Conservation (phyloP, 495 filamentous ascomycete genomes). For the Hapsidospora chrysogenum region DNA sequence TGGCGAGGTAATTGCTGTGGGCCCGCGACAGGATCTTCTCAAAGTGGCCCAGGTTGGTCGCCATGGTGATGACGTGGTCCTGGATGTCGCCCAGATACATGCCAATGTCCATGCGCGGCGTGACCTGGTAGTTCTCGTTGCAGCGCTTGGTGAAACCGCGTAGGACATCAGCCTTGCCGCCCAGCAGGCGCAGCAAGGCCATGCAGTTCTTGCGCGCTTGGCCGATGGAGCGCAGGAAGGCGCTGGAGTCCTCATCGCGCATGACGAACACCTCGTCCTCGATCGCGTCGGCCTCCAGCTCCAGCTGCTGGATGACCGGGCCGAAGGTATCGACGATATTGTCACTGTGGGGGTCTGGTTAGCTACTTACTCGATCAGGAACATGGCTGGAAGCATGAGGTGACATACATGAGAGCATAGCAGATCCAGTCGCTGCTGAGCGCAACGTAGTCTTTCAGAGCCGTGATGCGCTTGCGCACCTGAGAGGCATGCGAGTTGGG, state of each 20-base stretch:
- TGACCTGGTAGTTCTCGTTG: slow-evolving; percentile 90
- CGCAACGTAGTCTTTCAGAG: slow-evolving; percentile 82
- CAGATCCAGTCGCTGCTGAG: slow-evolving; percentile 96
- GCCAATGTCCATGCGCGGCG: slow-evolving; percentile 87
- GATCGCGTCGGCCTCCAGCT: slow-evolving; percentile 76
- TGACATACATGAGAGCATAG: slow-evolving; percentile 84
- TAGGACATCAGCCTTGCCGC: slow-evolving; percentile 94
- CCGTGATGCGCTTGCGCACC: slow-evolving; percentile 81
- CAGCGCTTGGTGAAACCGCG: slow-evolving; percentile 94
- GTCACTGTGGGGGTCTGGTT: slow-evolving; percentile 36
- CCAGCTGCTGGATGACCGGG: slow-evolving; percentile 71
- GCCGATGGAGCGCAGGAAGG: slow-evolving; percentile 76
- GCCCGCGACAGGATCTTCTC: slow-evolving; percentile 93
- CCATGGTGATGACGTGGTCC: slow-evolving; percentile 98
- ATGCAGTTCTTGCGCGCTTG: slow-evolving; percentile 87
- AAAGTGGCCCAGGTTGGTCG: slow-evolving; percentile 84
- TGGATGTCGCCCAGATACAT: slow-evolving; percentile 94
- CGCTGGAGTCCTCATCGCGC: slow-evolving; percentile 69
- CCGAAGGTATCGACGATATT: slow-evolving; percentile 95
- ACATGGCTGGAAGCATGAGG: not conserved
- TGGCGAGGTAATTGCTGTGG: slow-evolving; percentile 94
- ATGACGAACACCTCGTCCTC: slow-evolving; percentile 91
- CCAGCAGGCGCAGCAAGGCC: slow-evolving; percentile 77
- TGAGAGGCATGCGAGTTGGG: slow-evolving; percentile 70
- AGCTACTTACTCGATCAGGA: slow-evolving; percentile 6